Evolutionary conservation across 1,284 basidiomycete species (phyloP).

Genomic region (Sporisorium iseilematis-ciliati): DNA sequence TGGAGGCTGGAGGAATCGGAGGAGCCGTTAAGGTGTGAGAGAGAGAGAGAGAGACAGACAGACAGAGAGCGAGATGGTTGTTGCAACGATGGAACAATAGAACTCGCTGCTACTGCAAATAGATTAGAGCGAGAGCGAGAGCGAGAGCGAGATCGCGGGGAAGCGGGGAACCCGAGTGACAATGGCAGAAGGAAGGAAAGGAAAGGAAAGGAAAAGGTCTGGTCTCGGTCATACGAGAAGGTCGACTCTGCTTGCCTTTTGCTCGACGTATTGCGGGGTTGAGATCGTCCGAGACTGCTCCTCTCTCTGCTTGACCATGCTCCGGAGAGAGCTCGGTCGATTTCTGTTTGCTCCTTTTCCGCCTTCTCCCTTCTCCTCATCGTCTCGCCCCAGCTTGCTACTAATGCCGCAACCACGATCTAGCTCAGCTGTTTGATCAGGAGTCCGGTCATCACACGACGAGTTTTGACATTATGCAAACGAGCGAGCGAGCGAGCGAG

Average conservation of each 20-base stretch:
- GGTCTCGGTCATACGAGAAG: conserved; percentile 27
- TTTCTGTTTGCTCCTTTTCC: not conserved
- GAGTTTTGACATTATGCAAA: not conserved
- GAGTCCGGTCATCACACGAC: not conserved
- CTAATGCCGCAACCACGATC: not conserved
- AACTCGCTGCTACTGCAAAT: too few relatives aligned
- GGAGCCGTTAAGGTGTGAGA: conserved; percentile 8
- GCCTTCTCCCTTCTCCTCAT: not conserved
- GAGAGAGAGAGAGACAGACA: too few relatives aligned
- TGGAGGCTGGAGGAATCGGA: conserved; percentile 16
- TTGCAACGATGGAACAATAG: not conserved
- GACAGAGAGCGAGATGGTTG: conserved; percentile 7
- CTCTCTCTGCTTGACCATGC: not conserved
- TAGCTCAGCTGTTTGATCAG: not conserved
- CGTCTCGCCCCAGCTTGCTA: too few relatives aligned
- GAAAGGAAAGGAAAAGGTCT: too few relatives aligned
- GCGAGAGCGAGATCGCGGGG: not conserved
- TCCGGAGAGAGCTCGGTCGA: conserved; percentile 29
- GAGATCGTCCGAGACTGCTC: conserved; percentile 30
- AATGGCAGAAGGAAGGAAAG: not conserved
- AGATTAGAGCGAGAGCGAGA: not conserved
- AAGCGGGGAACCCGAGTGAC: conserved; percentile 3
- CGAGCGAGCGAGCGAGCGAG: not conserved
- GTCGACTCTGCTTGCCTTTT: not conserved
- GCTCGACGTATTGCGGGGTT: conserved; percentile 12